phyloP scores from a whole-genome alignment of 1,284 basidiomycete species.

The Porphyrellus sp. region DNA sequence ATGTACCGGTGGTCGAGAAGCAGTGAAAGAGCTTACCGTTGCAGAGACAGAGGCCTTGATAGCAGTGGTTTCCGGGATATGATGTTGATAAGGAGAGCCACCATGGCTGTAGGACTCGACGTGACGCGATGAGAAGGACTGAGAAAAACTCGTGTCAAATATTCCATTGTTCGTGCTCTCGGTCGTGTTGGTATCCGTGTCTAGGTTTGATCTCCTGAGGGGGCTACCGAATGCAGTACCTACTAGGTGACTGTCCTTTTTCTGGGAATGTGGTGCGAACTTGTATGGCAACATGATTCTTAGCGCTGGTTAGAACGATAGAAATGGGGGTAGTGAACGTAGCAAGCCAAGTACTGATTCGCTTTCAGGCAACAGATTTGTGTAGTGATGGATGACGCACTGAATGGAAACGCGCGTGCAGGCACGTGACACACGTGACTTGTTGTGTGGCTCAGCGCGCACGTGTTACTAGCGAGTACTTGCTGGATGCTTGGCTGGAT shows the following conservation, averaged over 20 bases:
- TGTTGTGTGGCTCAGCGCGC: neutral
- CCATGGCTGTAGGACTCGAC: slow-evolving; percentile 14
- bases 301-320: neutral
- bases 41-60: slow-evolving; percentile 1
- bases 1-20: neutral
- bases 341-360: neutral
- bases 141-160: slow-evolving; percentile 13
- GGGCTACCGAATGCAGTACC: slow-evolving; percentile 1
- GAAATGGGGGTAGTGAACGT: neutral
- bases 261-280: slow-evolving; percentile 17
- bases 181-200: slow-evolving; percentile 8
- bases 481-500: too few relatives aligned
- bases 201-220: slow-evolving; percentile 10
- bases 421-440: slow-evolving; percentile 24
- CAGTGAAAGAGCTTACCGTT: slow-evolving; percentile 9
- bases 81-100: slow-evolving; percentile 5
- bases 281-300: slow-evolving; percentile 22
- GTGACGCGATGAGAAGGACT: slow-evolving; percentile 9
- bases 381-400: neutral
- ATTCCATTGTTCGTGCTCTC: slow-evolving; percentile 6
- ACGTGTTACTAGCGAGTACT: too few relatives aligned
- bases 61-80: slow-evolving; percentile 1
- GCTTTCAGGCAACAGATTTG: neutral
- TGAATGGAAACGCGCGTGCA: slow-evolving; percentile 16
- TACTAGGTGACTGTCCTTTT: slow-evolving; percentile 7